These are phyloP conservation scores for Butyriboletus loyo DNA, from an alignment of 768 basidiomycete species.

Conservation along the genomic window DNA sequence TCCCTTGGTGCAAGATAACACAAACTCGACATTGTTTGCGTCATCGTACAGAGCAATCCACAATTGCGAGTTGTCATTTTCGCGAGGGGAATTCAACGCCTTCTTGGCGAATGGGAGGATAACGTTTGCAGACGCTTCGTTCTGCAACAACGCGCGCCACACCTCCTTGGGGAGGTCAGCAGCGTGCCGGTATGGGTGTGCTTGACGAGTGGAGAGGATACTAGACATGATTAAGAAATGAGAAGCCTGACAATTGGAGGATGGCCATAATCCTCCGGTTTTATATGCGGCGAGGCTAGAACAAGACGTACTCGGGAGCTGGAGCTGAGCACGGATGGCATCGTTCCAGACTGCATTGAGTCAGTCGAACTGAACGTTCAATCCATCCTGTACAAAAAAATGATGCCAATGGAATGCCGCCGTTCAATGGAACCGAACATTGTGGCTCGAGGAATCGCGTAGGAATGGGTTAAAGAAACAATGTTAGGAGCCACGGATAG, in stretches of 20 bases:
- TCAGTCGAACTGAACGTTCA: background rate
- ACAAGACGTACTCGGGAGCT: background rate
- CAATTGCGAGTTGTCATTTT: slow-evolving; percentile 2
- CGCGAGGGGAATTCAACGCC: slow-evolving; percentile 8
- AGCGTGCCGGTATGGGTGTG: slow-evolving; percentile 2
- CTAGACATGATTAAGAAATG: slow-evolving; percentile 21
- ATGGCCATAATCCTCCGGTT: background rate
- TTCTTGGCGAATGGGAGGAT: slow-evolving; percentile 39
- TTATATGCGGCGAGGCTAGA: background rate
- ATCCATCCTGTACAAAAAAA: background rate
- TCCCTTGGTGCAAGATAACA: slow-evolving; percentile 5
- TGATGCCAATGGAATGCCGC: background rate
- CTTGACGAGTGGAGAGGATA: background rate
- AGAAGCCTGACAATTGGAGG: no score
- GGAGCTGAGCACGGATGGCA: background rate
- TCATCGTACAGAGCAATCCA: slow-evolving; percentile 34
- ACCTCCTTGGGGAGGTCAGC: slow-evolving; percentile 22
- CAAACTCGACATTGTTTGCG: slow-evolving; percentile 8
- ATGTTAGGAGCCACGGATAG: slow-evolving; percentile 6
- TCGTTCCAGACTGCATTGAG: background rate
- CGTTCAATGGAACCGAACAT: background rate
- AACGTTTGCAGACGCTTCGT: slow-evolving; percentile 38
- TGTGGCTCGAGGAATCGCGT: background rate
- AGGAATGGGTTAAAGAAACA: background rate
- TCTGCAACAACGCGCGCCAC: slow-evolving; percentile 26